Evolutionary conservation across 1,284 basidiomycete genomes (phyloP), one percentile per base, ranked within the genome.

Genomic region (Pseudozyma sp.): DNA sequence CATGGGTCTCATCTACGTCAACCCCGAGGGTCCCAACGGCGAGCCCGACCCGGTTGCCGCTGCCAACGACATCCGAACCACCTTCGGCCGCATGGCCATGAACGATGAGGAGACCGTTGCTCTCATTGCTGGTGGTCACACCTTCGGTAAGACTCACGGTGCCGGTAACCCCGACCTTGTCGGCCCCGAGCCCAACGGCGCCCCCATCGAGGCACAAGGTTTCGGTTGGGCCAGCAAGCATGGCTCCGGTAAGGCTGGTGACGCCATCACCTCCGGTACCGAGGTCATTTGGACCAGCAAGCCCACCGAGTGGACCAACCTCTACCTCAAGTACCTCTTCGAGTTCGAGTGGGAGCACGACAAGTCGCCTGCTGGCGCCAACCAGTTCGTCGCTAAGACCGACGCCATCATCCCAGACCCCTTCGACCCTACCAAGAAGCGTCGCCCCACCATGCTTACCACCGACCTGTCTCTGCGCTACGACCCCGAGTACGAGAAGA

Each of bases 1-100:
- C 68, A 69, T 69, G 68, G 68, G 68, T 61, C 57, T 69, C 45
- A 69, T 69, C 57, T 69, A 69, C 45, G 68, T 69, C 61, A 69
- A 69, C 61, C 68, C 68, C 13, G 68, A 69, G 61, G 68, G 68
- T n/a, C 68, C 68, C 56, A 65, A 69, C 54, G 53, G 61, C 16
- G 50, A 49, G 54, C 68, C 68, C 5, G 68, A 69, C 50, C 61
- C 68, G 48, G 61, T 64, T 17, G 68, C 68, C 19, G 68, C 68
- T 39, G 68, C 68, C 43, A 33, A 69, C 53, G 68, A 69, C 54
- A 69, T 69, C 44, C 56, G 68, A 13, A 69, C 68, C 53, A 69
- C 68, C 35, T 69, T 69, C 34, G 68, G 68, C 33, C 68, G 68
- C 40, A 69, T 69, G 68, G 68, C 68, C 30, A 69, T 69, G 68